phyloP scores from a whole-genome alignment of 495 filamentous ascomycete genomes.

The Hyaloscypha hepaticicola region DNA sequence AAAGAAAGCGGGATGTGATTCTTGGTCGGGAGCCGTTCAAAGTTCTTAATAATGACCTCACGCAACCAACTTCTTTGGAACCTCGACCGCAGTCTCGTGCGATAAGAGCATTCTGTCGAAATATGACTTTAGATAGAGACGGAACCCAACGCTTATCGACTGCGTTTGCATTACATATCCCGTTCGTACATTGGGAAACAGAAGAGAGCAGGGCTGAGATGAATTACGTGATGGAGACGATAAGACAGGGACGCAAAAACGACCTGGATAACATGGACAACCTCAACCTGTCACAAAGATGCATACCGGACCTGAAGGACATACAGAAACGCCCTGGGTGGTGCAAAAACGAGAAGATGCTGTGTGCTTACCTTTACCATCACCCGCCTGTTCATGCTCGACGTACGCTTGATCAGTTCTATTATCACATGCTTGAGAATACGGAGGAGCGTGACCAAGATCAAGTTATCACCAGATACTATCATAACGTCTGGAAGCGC shows the following conservation, averaged over 20 bases:
- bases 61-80: neutral
- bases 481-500: slow-evolving; percentile 15
- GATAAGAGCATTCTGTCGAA: slow-evolving; percentile 10
- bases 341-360: slow-evolving; percentile 13
- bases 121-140: slow-evolving; percentile 11
- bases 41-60: neutral
- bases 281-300: neutral
- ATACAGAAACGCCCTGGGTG: neutral
- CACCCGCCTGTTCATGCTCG: slow-evolving; percentile 44
- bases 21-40: slow-evolving; percentile 6
- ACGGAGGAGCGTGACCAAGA: slow-evolving; percentile 55
- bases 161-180: slow-evolving; percentile 6
- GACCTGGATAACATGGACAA: slow-evolving; percentile 2
- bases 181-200: slow-evolving; percentile 13
- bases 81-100: slow-evolving; percentile 15
- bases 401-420: slow-evolving; percentile 60
- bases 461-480: slow-evolving; percentile 54
- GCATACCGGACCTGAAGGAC: slow-evolving; percentile 4
- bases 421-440: slow-evolving; percentile 56
- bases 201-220: slow-evolving; percentile 13
- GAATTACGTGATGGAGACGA: slow-evolving; percentile 12
- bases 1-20: slow-evolving; percentile 17
- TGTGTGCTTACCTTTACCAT: slow-evolving; percentile 15
- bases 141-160: neutral
- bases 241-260: slow-evolving; percentile 3